Base-by-base conservation (phyloP, 306 rosid species). In the Heteromeles arbutifolia region DNA sequence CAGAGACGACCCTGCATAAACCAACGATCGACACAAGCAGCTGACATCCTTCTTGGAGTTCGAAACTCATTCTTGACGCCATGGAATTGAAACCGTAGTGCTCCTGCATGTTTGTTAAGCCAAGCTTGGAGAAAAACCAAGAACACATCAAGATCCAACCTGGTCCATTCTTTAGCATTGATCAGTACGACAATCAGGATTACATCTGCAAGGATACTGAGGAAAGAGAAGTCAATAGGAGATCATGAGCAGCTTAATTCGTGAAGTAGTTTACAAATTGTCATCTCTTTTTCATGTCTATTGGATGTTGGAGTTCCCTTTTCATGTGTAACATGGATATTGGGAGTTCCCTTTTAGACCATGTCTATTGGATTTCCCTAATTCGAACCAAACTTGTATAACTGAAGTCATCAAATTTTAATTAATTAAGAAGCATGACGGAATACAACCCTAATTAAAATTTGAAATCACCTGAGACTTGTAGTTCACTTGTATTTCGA, bases 41-140 rank as follows among this genome's bases (percentile, higher is more conserved):
- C 65, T 82, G 4, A 78, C 83, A 5, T 74, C 82, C 7, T 82
- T 82, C 78, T 72, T 78, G 70, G 58, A 74, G 26, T 22, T 3
- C 39, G 80, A 78, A 1, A 14, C 22, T 78, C 80, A 5, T 78
- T 82, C 67, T 64, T 78, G 9, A 53, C 71, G 39, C 85, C 80
- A 2, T 74, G 82, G 76, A 37, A 32, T 78, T 74, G 79, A 64
- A 31, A 6, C 41, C 73, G 76, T 22, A 29, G 34, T 53, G 53
- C 75, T 5, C 10, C 48, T 25, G 53, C 19, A 45, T 45, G 19
- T 45, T 34, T 34, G 39, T 34, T 34, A 45, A 45, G 52, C 52
- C 19, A 54, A 54, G 24, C 26, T 34, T 34, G 7, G 26, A 34
- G 32, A 25, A 25, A 13, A n/a, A 19, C 0, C 52, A 4, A 53